Base-by-base conservation (phyloP, 306 rosid species). In the Corylus americana region DNA sequence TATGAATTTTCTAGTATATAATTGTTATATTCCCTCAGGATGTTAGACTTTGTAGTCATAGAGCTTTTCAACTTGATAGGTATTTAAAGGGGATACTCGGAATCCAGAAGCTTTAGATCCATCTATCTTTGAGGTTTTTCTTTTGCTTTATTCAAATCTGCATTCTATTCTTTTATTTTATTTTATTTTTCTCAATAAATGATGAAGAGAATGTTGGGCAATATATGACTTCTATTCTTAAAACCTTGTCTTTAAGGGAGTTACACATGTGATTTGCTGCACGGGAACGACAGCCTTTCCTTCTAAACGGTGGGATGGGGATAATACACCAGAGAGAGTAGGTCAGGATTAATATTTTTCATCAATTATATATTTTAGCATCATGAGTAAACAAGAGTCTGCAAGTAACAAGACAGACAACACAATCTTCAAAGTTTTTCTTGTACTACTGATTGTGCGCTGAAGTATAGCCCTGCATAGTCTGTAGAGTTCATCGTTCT, bases 251-350 rank as follows among this genome's bases (percentile, higher is more conserved):
- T 87, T 74, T 37, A 79, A 92, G 98, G 98, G 97, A 69, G 94
- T 92, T 79, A 94, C 98, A 18, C 97, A 94, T 85, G 93, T 94
- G 82, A 94, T 94, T 82, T 94, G 97, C 90, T 89, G 94, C 90
- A 88, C 95, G 3, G 98, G 98, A 83, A 94, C 98, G 1, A 94
- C 97, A 35, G 98, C 97, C 45, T 94, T 94, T 85, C 98, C 98
- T 82, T 94, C 98, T 0, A 94, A 62, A 84, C 90, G 97, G 39
- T 94, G 98, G 98, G 91, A 85, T 59, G 97, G 89, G 55, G 97
- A 92, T 67, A 94, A 94, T 72, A 87, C 98, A 55, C 97, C 98
- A 11, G 98, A 88, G 83, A 89, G 89, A 85, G 94, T 91, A 87
- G 98, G 98, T 92, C 73, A 82, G 97, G 74, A 79, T 78, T 82